These are phyloP conservation scores for Microbotryum violaceum DNA, from an alignment of 1,284 basidiomycete species.

Conservation along the genomic window DNA sequence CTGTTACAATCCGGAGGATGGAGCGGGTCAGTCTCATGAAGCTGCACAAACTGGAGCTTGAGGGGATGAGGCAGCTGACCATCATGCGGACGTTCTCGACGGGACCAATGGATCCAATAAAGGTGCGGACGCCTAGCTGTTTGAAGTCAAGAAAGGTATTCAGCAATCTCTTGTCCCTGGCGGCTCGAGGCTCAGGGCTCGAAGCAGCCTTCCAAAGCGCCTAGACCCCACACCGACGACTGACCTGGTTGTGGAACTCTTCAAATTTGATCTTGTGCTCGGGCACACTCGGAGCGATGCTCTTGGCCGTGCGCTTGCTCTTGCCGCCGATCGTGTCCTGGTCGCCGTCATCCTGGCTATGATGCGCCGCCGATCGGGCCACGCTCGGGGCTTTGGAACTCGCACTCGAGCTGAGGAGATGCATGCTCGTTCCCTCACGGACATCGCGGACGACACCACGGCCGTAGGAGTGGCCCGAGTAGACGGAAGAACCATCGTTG, in stretches of 20 bases:
- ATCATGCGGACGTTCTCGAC: constrained; percentile 55
- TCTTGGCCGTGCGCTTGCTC: constrained; percentile 14
- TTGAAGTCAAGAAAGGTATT: constrained; percentile 20
- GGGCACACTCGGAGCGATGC: constrained; percentile 44
- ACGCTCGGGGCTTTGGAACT: constrained; percentile 1
- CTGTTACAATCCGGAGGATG: constrained; percentile 1
- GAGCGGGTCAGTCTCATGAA: neutral
- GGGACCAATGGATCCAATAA: constrained; percentile 82
- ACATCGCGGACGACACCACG: neutral
- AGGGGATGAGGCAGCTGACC: neutral
- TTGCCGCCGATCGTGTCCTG: constrained; percentile 2
- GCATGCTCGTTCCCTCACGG: constrained; percentile 20
- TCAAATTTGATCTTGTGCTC: constrained; percentile 69
- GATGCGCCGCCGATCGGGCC: constrained; percentile 9
- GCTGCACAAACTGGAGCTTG: constrained; percentile 8
- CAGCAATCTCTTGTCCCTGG: neutral
- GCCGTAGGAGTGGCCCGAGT: constrained; percentile 26
- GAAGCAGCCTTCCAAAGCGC: neutral
- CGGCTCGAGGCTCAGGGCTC: neutral
- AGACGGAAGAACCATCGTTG: constrained; percentile 18
- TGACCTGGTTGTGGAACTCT: constrained; percentile 64
- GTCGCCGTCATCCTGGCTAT: constrained; percentile 10
- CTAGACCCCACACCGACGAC: neutral
- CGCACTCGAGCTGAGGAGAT: constrained; percentile 14
- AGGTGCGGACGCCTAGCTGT: constrained; percentile 72